Base-by-base conservation (phyloP, 148 eudicot genomes). In the Silene conica region DNA sequence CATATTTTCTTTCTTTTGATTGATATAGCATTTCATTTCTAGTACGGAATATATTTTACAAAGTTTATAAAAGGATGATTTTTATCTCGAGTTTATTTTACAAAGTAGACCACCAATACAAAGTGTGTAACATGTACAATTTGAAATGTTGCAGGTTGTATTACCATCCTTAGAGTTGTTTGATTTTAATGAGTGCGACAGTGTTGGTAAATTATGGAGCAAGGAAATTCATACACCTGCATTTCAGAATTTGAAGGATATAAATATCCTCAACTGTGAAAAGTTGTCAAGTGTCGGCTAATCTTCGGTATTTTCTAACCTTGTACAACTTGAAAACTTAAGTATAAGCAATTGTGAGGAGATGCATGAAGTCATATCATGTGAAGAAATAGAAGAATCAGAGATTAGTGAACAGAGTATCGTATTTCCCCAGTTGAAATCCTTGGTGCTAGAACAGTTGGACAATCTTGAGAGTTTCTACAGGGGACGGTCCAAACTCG, bases 251-350 rank as follows among this genome's bases (percentile, higher is more conserved):
- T 13, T 63, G 6, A 63, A 63, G 41, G 4, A 25, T 10, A 13
- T 63, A 63, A 13, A 26, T 8, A 63, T 63, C 13, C 1, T 25
- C 5, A 3, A 8, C 6, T 63, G 67, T 26, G 18, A 13, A 26
- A 25, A 63, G 67, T 63, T 63, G 67, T 0, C 41, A 11, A 63
- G 43, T 63, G 5, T 63, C 10, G 67, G 41, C 41, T 26, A 43
- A 38, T 15, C 13, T 34, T 25, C 67, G 26, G 67, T 28, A 26
- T 22, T 63, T 63, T 63, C 67, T 28, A 14, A 6, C 41, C 41
- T 63, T 63, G 67, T 63, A 38, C 67, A 26, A 63, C 67, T 63
- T 14, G 67, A 63, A 26, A 63, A 34, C 6, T 28, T 63, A 63
- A 63, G 67, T 25, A 63, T 63, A 63, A 11, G 16, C 3, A 0